Evolutionary conservation across 2,329 filamentous ascomycete species (phyloP), one percentile per base, ranked within the genome.

Genomic region (Aquanectria penicillioides): DNA sequence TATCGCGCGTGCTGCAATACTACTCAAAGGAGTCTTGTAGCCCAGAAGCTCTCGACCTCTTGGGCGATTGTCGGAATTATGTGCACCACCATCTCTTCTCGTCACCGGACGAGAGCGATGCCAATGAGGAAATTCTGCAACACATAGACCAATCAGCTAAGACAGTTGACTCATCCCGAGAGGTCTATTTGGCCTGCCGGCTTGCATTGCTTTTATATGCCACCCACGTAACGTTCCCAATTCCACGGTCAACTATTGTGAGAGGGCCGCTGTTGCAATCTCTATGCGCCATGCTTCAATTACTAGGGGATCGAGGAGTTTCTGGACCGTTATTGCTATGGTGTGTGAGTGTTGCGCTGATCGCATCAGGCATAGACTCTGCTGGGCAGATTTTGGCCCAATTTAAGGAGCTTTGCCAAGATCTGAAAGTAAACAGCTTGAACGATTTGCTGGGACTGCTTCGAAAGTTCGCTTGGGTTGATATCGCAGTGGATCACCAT

Each of bases 161-260:
- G 15, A 20, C 49, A 9, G 26, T 13, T 10, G 22, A 43, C 13
- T 10, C 29, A 47, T 33, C 40, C 31, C n/a, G 55, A 36, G 40
- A 48, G 3, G 12, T 38, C 9, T 57, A 57, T 29, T 25, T 57
- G 7, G 15, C 55, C 12, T 57, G 47, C 10, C 47, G 55, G 40
- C 40, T 57, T 33, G 25, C 55, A n/a, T 31, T 57, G 34, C 25
- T 31, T 18, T 22, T 57, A 25, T 44, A 52, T 47, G 55, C 47
- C 38, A 57, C 31, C 7, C 55, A 57, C 15, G 40, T 40, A 28
- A 57, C 55, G 9, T 57, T 52, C 25, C 55, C 55, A 2, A 57
- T 57, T 34, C 55, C 55, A 5, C 47, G 55, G 13, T 57, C 55
- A 37, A 52, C 55, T 15, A 28, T 57, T 12, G 47, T 57, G 22